Evolutionary conservation across 345 rosid species (phyloP).

Genomic region (Durio zibethinus): DNA sequence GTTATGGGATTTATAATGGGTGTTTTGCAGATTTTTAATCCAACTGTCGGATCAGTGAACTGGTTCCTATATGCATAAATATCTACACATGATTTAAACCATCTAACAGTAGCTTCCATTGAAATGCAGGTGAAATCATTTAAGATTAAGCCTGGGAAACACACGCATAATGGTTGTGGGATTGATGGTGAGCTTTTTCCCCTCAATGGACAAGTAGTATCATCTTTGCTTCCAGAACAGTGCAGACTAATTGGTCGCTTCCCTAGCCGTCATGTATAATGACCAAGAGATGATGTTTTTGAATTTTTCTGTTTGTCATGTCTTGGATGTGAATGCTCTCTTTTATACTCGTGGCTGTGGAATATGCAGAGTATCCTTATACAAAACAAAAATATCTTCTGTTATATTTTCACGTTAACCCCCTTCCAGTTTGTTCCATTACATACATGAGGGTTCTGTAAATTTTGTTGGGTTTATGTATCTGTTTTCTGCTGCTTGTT

Average conservation of each 20-base stretch:
- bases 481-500: conserved; percentile 10
- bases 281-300: conserved; percentile 14
- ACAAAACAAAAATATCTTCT: not conserved
- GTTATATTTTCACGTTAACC: not conserved
- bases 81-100: not conserved
- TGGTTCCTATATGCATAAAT: not conserved
- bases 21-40: not conserved
- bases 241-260: conserved; percentile 82
- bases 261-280: conserved; percentile 35
- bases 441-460: conserved; percentile 25
- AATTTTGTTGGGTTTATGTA: conserved; percentile 22
- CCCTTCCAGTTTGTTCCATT: conserved; percentile 28
- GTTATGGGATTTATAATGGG: not conserved
- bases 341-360: not conserved
- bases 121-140: conserved; percentile 75
- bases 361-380: conserved; percentile 10
- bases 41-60: not conserved
- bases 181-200: conserved; percentile 89
- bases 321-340: not conserved
- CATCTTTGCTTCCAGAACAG: conserved; percentile 83
- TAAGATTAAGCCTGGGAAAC: conserved; percentile 75
- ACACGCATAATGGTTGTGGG: conserved; percentile 78
- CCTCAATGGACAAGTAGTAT: conserved; percentile 77
- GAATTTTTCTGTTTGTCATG: conserved; percentile 2
- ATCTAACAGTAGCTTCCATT: conserved; percentile 12